These are phyloP conservation scores for Penicillium sp. DNA, from an alignment of 2,329 filamentous ascomycete species.

Conservation along the genomic window DNA sequence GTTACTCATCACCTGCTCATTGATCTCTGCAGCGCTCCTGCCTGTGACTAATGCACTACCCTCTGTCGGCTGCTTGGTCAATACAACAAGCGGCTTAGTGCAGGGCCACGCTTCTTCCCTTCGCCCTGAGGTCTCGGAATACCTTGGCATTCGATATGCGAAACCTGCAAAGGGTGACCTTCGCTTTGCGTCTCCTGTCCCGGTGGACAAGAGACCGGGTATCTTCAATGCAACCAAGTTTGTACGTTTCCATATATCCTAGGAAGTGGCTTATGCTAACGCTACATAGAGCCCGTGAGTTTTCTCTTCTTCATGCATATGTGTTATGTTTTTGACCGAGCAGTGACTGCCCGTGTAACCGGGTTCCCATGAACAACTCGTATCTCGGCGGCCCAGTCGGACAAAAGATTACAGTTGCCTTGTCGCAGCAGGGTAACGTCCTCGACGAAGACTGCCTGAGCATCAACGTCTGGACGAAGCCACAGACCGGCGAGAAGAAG, in stretches of 20 bases:
- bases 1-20: background rate
- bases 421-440: slow-evolving; percentile 1
- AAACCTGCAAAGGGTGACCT: background rate
- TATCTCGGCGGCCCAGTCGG: background rate
- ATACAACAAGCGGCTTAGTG: slow-evolving; percentile 1
- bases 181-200: slow-evolving; percentile 4
- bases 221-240: slow-evolving; percentile 2
- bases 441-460: slow-evolving; percentile 1
- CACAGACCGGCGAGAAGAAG: slow-evolving; percentile 3
- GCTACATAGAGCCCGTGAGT: background rate
- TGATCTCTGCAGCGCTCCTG: background rate
- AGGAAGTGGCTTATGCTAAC: background rate
- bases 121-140: slow-evolving; percentile 3
- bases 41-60: background rate
- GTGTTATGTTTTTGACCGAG: background rate
- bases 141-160: slow-evolving; percentile 4
- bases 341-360: slow-evolving; percentile 1
- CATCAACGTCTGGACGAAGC: slow-evolving; percentile 7
- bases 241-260: background rate
- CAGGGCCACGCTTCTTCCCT: slow-evolving; percentile 4
- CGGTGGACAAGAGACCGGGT: slow-evolving; percentile 1
- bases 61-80: background rate
- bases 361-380: background rate
- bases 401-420: background rate
- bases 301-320: background rate